Percentiles rank a stretch among this genome's conserved stretches.
phyloP scores from a whole-genome alignment of 139 green algal genomes.

The Closterium sp. region DNA sequence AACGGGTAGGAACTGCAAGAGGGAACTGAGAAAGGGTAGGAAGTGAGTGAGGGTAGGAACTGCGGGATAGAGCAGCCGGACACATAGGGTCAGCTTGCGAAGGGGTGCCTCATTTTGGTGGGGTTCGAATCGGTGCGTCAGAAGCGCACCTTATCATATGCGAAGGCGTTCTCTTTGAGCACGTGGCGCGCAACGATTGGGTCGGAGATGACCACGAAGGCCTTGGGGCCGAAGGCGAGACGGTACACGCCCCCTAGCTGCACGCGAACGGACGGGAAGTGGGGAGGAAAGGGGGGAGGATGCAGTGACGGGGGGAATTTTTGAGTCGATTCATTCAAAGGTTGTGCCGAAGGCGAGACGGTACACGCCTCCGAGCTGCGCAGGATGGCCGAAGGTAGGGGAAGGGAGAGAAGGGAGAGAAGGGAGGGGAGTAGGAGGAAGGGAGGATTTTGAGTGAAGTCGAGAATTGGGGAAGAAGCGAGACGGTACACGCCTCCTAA shows the following conservation, averaged over 20 bases:
- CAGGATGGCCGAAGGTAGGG: not conserved
- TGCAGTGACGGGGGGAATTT: too few species aligned
- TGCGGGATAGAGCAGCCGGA: not conserved
- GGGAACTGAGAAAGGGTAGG: too few species aligned
- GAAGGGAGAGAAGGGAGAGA: not conserved
- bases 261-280: not conserved
- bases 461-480: too few species aligned
- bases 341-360: slow-evolving; percentile 97
- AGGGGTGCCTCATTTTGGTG: too few species aligned
- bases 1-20: too few species aligned
- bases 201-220: slow-evolving; percentile 97
- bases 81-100: too few species aligned
- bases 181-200: slow-evolving; percentile 87
- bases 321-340: too few species aligned
- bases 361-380: slow-evolving; percentile 77
- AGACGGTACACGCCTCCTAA: too few species aligned
- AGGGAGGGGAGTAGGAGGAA: not conserved
- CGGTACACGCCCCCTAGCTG: slow-evolving; percentile 87
- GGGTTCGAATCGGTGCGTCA: slow-evolving; percentile 59
- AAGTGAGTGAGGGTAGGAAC: too few species aligned
- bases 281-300: too few species aligned
- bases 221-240: slow-evolving; percentile 96
- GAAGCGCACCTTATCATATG: slow-evolving; percentile 78
- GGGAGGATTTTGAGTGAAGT: too few species aligned
- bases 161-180: slow-evolving; percentile 86